Percentiles rank a stretch among this genome's conserved stretches.
Evolutionary conservation across 371 early-diverging fungal species (phyloP).

Genomic region (Haplosporangium sp.): DNA sequence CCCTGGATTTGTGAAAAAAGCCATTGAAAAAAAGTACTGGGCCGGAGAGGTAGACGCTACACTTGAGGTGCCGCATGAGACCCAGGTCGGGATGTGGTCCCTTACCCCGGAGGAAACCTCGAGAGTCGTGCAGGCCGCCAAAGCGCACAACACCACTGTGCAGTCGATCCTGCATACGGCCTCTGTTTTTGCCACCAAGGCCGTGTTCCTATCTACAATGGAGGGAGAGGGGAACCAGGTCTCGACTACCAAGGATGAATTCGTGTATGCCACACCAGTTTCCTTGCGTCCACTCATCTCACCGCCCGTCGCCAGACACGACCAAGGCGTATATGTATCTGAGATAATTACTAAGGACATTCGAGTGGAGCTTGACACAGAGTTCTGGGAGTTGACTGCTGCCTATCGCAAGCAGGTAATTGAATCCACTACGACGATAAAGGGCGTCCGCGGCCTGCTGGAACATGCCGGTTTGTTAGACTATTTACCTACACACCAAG

Average conservation of each 20-base stretch:
- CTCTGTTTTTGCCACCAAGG: slow-evolving; percentile 33
- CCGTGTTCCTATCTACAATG: slow-evolving; percentile 27
- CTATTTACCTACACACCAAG: slow-evolving; percentile 21
- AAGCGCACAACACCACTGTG: slow-evolving; percentile 27
- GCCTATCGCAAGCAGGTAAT: slow-evolving; percentile 19
- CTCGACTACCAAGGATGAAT: slow-evolving; percentile 27
- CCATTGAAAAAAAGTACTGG: slow-evolving; percentile 38
- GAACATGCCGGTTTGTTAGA: slow-evolving; percentile 29
- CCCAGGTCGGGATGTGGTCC: slow-evolving; percentile 7
- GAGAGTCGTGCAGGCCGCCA: slow-evolving; percentile 27
- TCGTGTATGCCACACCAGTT: slow-evolving; percentile 21
- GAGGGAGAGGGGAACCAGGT: background rate
- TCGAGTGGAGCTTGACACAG: slow-evolving; percentile 13
- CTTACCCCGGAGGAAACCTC: slow-evolving; percentile 30
- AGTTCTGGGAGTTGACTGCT: slow-evolving; percentile 23
- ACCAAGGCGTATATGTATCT: slow-evolving; percentile 28
- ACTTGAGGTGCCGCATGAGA: slow-evolving; percentile 14
- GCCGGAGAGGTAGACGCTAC: slow-evolving; percentile 35
- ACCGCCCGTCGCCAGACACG: slow-evolving; percentile 7
- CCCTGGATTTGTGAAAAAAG: slow-evolving; percentile 24
- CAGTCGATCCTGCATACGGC: slow-evolving; percentile 33
- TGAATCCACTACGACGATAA: slow-evolving; percentile 13
- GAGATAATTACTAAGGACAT: slow-evolving; percentile 22
- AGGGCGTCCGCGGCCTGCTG: slow-evolving; percentile 3
- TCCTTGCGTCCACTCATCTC: slow-evolving; percentile 21